Evolutionary conservation across 805 yeast species (phyloP), one percentile per base, ranked within the genome.

Genomic region (Cyberlindnera nakhonratchasimensis): DNA sequence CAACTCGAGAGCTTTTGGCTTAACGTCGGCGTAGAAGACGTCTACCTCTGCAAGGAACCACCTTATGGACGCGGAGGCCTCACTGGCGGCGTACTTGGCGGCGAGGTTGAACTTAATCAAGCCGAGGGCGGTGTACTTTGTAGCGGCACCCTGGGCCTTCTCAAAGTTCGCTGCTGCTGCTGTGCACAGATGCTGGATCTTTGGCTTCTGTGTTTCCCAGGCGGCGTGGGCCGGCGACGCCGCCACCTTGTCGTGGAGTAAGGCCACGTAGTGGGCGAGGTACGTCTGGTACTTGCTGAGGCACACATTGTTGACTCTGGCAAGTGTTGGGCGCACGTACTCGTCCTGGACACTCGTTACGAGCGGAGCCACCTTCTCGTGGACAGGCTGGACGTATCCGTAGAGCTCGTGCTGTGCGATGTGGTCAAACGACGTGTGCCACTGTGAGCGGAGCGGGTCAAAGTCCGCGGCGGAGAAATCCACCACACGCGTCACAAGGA

Each of bases 391-490:
- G 25, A 55, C 39, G 37, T 54, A 52, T 7, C 44, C 50, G 29
- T 55, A 57, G 45, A 49, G 51, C 37, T 42, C 34, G 39, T 40
- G 38, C 10, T 43, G 41, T 10, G 42, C 28, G 40, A 42, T 30
- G 39, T 40, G 39, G 22, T 37, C 41, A 11, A 40, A 29, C 4
- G 50, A 37, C 14, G 29, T 25, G 26, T 37, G 39, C 43, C 47
- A 43, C 23, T 50, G 55, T 10, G 46, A 38, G 16, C 50, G 52
- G 3, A 57, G 29, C 2, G 59, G 56, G 20, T 50, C 55, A 25
- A 55, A 54, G 19, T 56, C 54, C 2, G 40, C 21, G 5, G 59
- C 29, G 2, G 47, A 34, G 32, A 52, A 55, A 46, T 57, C 59
- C 18, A 57, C 53, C 3, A 52, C 33, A 12, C 39, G 35, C 16